These are phyloP conservation scores for Saccharomycopsis phalli DNA, from an alignment of 1,139 yeast species.

Conservation along the genomic window DNA sequence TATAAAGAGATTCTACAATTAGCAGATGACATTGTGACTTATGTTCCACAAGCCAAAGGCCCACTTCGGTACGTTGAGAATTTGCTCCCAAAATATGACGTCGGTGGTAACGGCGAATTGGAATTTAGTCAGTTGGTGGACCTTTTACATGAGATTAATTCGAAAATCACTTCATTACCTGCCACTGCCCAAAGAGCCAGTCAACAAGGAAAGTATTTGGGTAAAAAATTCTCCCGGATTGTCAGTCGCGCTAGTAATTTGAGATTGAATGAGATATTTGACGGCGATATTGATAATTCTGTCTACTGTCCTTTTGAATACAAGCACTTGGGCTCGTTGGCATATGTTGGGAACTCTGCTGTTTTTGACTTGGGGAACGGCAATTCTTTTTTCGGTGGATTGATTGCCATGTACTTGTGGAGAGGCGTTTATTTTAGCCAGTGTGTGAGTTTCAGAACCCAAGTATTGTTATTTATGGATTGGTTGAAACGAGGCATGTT, in stretches of 20 bases:
- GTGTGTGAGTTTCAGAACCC: constrained; percentile 86
- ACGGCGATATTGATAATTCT: constrained; percentile 34
- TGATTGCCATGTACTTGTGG: constrained; percentile 87
- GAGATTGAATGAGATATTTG: constrained; percentile 26
- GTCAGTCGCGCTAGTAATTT: constrained; percentile 47
- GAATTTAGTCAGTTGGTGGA: constrained; percentile 40
- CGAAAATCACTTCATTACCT: constrained; percentile 58
- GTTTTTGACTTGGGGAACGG: constrained; percentile 91
- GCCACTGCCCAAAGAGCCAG: constrained; percentile 98
- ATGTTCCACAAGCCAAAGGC: constrained; percentile 50
- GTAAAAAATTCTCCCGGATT: constrained; percentile 57
- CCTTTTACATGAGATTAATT: constrained; percentile 44
- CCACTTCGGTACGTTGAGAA: constrained; percentile 43
- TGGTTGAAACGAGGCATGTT: constrained; percentile 82
- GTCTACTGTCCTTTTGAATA: constrained; percentile 48
- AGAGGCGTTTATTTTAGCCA: constrained; percentile 86
- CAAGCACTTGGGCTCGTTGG: constrained; percentile 63
- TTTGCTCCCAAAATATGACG: constrained; percentile 42
- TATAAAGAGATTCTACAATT: constrained; percentile 39
- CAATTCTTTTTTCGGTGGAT: constrained; percentile 75
- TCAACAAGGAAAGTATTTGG: constrained; percentile 85
- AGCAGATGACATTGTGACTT: constrained; percentile 36
- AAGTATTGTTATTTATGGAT: constrained; percentile 74
- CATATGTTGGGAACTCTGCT: constrained; percentile 87
- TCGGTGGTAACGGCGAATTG: constrained; percentile 37